A percentile compares a stretch with the other conserved stretches of the same genome.
These are phyloP conservation scores for Thyridium curvatum DNA, from an alignment of 2,329 filamentous ascomycete genomes.

Conservation along the genomic window DNA sequence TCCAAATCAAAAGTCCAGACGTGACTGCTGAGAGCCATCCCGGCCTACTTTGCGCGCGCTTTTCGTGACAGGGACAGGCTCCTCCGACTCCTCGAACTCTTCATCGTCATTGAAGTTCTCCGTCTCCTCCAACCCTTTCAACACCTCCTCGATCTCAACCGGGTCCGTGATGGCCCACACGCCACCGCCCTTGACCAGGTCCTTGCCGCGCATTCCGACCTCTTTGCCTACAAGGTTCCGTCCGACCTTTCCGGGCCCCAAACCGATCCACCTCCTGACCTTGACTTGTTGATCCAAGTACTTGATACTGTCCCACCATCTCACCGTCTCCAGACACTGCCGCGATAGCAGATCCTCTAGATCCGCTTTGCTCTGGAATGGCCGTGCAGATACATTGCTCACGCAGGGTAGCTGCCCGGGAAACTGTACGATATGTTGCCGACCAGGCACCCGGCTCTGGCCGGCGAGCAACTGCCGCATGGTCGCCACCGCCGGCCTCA, in stretches of 20 bases:
- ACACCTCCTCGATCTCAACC: conserved; percentile 63
- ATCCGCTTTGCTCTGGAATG: conserved; percentile 67
- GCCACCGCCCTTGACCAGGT: conserved; percentile 77
- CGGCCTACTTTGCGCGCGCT: too few species aligned
- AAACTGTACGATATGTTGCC: conserved; percentile 64
- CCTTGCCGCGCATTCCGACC: conserved; percentile 76
- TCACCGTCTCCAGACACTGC: conserved; percentile 84
- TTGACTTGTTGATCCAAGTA: conserved; percentile 81
- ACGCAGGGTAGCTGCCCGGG: conserved; percentile 72
- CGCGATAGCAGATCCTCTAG: conserved; percentile 73
- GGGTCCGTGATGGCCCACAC: conserved; percentile 90
- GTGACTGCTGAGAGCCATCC: too few species aligned
- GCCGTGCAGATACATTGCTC: conserved; percentile 77
- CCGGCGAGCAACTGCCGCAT: conserved; percentile 64
- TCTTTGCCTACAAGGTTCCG: conserved; percentile 92
- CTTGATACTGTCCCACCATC: conserved; percentile 90
- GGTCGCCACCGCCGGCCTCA: conserved; percentile 73
- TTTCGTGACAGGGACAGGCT: too few species aligned
- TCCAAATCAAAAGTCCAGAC: too few species aligned
- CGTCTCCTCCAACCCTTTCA: conserved; percentile 61
- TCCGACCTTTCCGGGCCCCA: conserved; percentile 90
- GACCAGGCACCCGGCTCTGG: conserved; percentile 46
- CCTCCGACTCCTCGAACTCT: conserved; percentile 12
- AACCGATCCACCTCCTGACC: conserved; percentile 81
- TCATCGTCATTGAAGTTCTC: conserved; percentile 45